Evolutionary conservation across 306 rosid genomes (phyloP).

Genomic region (Gastrolobium bilobum): DNA sequence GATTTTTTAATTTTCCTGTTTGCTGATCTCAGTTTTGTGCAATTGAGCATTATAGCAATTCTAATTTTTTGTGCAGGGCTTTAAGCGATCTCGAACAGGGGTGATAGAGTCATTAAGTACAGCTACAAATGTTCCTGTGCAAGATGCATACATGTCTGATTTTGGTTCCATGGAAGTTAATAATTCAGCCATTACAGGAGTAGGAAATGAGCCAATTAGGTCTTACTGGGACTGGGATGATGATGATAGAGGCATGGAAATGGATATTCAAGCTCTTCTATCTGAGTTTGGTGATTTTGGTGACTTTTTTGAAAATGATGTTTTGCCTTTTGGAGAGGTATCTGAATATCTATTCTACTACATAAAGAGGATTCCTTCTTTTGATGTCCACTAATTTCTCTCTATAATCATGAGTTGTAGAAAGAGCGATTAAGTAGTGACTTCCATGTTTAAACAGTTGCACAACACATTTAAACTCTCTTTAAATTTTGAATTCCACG

Average conservation of each 20-base stretch:
- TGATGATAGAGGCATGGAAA: conserved; percentile 76
- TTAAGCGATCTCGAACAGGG: conserved; percentile 84
- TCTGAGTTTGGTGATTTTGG: conserved; percentile 97
- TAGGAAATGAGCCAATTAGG: conserved; percentile 74
- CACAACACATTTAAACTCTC: conserved; percentile 3
- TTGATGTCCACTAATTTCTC: conserved; percentile 36
- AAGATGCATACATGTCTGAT: conserved; percentile 81
- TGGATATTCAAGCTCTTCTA: conserved; percentile 87
- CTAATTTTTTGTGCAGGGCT: conserved; percentile 64
- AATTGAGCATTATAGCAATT: conserved; percentile 34
- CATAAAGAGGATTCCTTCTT: conserved; percentile 29
- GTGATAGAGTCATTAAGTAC: conserved; percentile 68
- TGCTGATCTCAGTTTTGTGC: conserved; percentile 37
- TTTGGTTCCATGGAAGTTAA: conserved; percentile 79
- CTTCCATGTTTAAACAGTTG: conserved; percentile 21
- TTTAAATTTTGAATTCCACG: conserved; percentile 13
- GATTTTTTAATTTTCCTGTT: conserved; percentile 10
- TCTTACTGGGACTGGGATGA: conserved; percentile 97
- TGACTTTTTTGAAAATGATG: conserved; percentile 89
- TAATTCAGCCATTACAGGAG: conserved; percentile 75
- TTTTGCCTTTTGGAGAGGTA: conserved; percentile 98
- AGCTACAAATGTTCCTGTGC: conserved; percentile 68
- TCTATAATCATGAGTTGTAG: background rate
- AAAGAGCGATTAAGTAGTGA: conserved; percentile 34
- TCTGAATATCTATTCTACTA: conserved; percentile 28